A percentile compares a stretch with the other conserved stretches of the same genome.
Evolutionary conservation across 257 asterid genomes (phyloP).

Genomic region (Anisodus tanguticus): DNA sequence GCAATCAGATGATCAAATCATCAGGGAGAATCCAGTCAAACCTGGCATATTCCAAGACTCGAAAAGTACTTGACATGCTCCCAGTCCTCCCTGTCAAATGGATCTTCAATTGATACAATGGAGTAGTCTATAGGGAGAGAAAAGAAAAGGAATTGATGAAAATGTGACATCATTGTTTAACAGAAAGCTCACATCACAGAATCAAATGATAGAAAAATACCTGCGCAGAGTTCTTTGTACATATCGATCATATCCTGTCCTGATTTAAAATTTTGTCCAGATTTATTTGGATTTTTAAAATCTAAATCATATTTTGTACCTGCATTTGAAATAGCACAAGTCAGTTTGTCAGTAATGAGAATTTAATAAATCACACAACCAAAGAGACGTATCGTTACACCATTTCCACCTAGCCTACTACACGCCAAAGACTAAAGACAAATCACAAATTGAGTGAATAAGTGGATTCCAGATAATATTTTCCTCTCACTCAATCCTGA

Average conservation of each 20-base stretch:
- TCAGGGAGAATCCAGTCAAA: conserved; percentile 40
- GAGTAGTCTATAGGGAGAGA: conserved; percentile 66
- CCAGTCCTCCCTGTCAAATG: conserved; percentile 99
- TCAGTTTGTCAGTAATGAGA: conserved; percentile 31
- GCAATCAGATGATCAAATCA: conserved; percentile 16
- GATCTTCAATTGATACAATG: conserved; percentile 92
- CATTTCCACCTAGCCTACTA: conserved; percentile 7
- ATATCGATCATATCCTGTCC: conserved; percentile 91
- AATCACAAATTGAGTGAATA: background rate
- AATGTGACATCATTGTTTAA: background rate
- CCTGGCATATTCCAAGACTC: conserved; percentile 89
- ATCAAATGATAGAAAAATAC: conserved; percentile 45
- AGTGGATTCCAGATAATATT: background rate
- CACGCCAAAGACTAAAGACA: background rate
- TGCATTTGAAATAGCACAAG: conserved; percentile 39
- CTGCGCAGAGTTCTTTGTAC: conserved; percentile 86
- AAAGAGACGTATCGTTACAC: conserved; percentile 26
- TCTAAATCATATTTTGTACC: conserved; percentile 98
- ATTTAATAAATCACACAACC: conserved; percentile 27
- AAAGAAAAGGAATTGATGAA: conserved; percentile 28
- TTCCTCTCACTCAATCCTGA: conserved; percentile 18
- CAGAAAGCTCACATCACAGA: conserved; percentile 21
- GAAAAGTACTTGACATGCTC: conserved; percentile 78
- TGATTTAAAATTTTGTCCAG: conserved; percentile 88
- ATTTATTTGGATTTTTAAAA: conserved; percentile 76